Evolutionary conservation across 108 stramenopile species (phyloP), one percentile per base, ranked within the genome.

Genomic region (Skeletonema costatum): DNA sequence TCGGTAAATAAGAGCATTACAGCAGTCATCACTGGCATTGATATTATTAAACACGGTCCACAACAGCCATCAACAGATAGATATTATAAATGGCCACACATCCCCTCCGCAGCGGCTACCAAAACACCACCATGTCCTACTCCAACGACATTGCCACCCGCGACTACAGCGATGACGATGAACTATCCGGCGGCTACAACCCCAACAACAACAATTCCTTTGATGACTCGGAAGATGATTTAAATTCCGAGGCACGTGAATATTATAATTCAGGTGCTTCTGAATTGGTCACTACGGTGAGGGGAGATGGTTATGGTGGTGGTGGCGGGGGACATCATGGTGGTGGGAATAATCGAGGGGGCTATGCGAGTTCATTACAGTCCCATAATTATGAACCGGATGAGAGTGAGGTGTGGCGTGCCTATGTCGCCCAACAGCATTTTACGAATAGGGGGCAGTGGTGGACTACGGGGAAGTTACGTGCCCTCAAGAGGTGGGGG

Each of bases 371-470:
- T 31, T 32, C 76, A 36, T 64, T 81, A n/a, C 70, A 96, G 72
- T 92, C 90, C 9, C 92, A 93, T 76, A 94, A 93, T 71, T 96
- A 94, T 80, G 93, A 94, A 80, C 92, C 91, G 19, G 95, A 96
- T 70, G 95, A 96, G 73, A 81, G 78, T 48, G 95, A 96, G 63
- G 91, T 96, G 0, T 96, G 95, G 95, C 68, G 95, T 1, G 90
- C 93, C 53, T 90, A 91, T 56, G 87, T 87, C 25, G 91, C 92
- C 7, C 92, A 92, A 76, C 84, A 91, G 19, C 92, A 96, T 62
- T 92, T 92, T 77, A 66, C 70, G 16, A 96, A 96, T 68, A 90
- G 96, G 10, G 93, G 93, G 12, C 93, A 94, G 53, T 94, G 96
- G 96, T 96, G 96, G 96, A 96, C 96, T 10, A 93, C 96, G 4